phyloP scores from a whole-genome alignment of 768 basidiomycete species.

The Grammothele lineata region DNA sequence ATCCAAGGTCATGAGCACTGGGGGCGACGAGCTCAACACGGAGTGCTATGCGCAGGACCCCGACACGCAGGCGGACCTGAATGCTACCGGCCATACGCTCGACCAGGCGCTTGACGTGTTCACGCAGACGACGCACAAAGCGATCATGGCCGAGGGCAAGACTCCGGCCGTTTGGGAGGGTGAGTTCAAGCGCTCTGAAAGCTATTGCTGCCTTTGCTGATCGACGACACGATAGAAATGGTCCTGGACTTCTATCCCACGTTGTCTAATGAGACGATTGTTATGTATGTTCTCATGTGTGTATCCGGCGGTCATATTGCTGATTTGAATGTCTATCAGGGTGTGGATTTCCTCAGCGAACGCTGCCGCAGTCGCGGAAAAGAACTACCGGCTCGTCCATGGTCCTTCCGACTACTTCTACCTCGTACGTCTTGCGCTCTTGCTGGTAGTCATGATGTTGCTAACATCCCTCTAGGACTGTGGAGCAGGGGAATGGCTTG shows the following conservation, averaged over 20 bases:
- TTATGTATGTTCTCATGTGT: constrained; percentile 39
- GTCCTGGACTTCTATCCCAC: constrained; percentile 34
- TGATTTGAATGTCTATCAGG: constrained; percentile 28
- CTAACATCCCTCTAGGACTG: constrained; percentile 42
- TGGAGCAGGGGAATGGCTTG: constrained; percentile 70
- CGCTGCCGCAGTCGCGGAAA: constrained; percentile 53
- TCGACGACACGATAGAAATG: constrained; percentile 21
- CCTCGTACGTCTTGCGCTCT: constrained; percentile 37
- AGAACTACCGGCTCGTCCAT: constrained; percentile 62
- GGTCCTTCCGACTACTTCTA: constrained; percentile 77
- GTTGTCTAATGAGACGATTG: constrained; percentile 39
- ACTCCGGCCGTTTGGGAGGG: constrained; percentile 46
- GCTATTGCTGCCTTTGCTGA: neutral
- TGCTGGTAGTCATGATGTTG: neutral
- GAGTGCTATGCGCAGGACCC: constrained; percentile 35
- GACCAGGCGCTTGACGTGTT: constrained; percentile 37
- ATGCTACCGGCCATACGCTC: constrained; percentile 30
- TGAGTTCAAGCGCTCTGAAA: constrained; percentile 5
- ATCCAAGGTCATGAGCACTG: constrained; percentile 35
- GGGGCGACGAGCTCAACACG: constrained; percentile 44
- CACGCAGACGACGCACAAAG: constrained; percentile 28
- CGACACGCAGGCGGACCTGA: constrained; percentile 27
- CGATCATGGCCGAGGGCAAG: constrained; percentile 33
- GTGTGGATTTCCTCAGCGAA: constrained; percentile 71
- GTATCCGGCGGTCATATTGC: constrained; percentile 6